Base-by-base conservation (phyloP, 805 yeast species). In the Wickerhamiella australiensis region DNA sequence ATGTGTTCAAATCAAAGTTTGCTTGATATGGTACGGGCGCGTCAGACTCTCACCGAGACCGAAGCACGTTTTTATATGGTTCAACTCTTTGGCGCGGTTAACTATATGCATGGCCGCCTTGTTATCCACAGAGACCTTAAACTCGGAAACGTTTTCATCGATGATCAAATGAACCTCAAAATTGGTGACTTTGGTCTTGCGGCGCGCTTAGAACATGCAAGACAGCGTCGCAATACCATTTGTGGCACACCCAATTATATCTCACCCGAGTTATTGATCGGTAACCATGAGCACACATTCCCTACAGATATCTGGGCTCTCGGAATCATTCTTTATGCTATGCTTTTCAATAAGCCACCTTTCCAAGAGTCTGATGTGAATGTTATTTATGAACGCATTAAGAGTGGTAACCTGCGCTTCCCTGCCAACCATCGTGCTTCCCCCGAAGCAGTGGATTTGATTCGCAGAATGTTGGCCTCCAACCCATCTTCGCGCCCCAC, bases 171-270 rank as follows among this genome's bases (percentile, higher is more conserved):
- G 95, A 85, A 87, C 65, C 75, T 90, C 61, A 92, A 92, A 65
- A 83, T 92, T 54, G 98, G 99, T 55, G 99, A 92, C 66, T 92
- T 92, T 68, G 99, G 99, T 27, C 74, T 92, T 53, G 99, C 99
- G n/a, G 87, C 96, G 0, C 82, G 85, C n/a, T 73, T 92, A 54
- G 83, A 82, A 40, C 71, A 77, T 20, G 71, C 75, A 26, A 75
- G 74, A 51, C 85, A 85, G 46, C 79, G 90, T 56, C 86, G 90
- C 61, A 84, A 81, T 63, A 90, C 98, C 41, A 85, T 92, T 50
- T 92, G 99, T 67, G 99, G 99, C 49, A 92, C 99, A 21, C 99
- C 99, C 53, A 92, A 92, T 68, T 92, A 92, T 65, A 92, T 92
- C 62, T 96, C 98, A 0, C 99, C 99, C 6, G 99, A 92, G 69